A percentile compares a stretch with the other conserved stretches of the same genome.
These are phyloP conservation scores for Mycena vulgaris DNA, from an alignment of 768 basidiomycete species.

Conservation along the genomic window DNA sequence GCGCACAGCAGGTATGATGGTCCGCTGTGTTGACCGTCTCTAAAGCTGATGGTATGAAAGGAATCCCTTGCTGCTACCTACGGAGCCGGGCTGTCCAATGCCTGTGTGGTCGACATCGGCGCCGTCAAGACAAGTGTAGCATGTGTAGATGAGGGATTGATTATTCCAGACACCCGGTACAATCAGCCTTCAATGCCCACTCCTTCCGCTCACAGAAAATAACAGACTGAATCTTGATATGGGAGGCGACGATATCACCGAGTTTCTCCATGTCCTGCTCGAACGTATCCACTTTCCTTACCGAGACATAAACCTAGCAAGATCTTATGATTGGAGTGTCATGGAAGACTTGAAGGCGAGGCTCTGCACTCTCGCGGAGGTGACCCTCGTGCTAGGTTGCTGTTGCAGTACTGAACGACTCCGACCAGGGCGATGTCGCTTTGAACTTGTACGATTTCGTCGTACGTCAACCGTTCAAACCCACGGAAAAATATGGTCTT, in stretches of 20 bases:
- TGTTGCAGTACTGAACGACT: slow-evolving; percentile 11
- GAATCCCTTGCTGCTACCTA: slow-evolving; percentile 95
- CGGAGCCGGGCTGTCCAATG: slow-evolving; percentile 94
- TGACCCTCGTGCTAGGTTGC: slow-evolving; percentile 52
- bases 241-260: slow-evolving; percentile 96
- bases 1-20: slow-evolving; percentile 84
- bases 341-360: slow-evolving; percentile 93
- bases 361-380: slow-evolving; percentile 91
- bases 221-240: slow-evolving; percentile 84
- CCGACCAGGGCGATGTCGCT: slow-evolving; percentile 84
- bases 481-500: slow-evolving; percentile 90
- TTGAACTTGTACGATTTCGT: slow-evolving; percentile 93
- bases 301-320: slow-evolving; percentile 81
- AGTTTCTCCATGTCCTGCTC: slow-evolving; percentile 86
- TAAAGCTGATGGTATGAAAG: slow-evolving; percentile 54
- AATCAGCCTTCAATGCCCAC: neutral
- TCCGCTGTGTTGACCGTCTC: neutral
- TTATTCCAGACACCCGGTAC: slow-evolving; percentile 90
- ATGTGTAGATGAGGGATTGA: slow-evolving; percentile 94
- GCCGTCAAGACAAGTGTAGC: slow-evolving; percentile 87
- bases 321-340: slow-evolving; percentile 89
- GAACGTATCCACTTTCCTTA: slow-evolving; percentile 91
- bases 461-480: slow-evolving; percentile 80
- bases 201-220: slow-evolving; percentile 25
- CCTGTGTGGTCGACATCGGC: slow-evolving; percentile 97